phyloP scores from a whole-genome alignment of 495 filamentous ascomycete species.

The Trichoderma orchidacearum region DNA sequence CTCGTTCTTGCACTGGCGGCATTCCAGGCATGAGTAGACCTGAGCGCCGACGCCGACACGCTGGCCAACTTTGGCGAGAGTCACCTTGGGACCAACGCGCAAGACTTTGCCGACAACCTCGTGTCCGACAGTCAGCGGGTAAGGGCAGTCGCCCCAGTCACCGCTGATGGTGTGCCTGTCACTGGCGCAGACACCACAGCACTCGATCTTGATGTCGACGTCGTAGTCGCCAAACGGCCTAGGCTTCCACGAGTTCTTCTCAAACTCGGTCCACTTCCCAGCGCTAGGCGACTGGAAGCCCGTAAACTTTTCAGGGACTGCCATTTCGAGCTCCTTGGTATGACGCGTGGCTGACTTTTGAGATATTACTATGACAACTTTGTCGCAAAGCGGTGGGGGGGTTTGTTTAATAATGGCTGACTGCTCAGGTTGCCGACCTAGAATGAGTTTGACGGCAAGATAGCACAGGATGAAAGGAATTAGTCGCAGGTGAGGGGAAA shows the following conservation, averaged over 20 bases:
- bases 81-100: constrained; percentile 42
- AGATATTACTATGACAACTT: too few species aligned
- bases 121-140: constrained; percentile 40
- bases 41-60: constrained; percentile 47
- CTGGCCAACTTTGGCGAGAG: constrained; percentile 37
- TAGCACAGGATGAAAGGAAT: too few species aligned
- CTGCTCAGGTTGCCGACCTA: too few species aligned
- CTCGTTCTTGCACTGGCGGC: constrained; percentile 43
- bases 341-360: too few species aligned
- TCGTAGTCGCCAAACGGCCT: constrained; percentile 47
- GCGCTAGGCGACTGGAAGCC: constrained; percentile 42
- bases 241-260: constrained; percentile 41
- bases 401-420: too few species aligned
- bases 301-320: constrained; percentile 26
- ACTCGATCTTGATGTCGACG: constrained; percentile 40
- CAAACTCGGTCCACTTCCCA: constrained; percentile 36
- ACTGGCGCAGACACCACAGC: constrained; percentile 44
- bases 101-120: constrained; percentile 35
- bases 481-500: too few species aligned
- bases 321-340: constrained; percentile 12
- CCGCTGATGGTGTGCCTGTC: constrained; percentile 43
- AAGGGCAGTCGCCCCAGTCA: constrained; percentile 40
- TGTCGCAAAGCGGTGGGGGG: too few species aligned
- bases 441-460: too few species aligned
- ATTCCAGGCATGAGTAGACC: constrained; percentile 37